Base-by-base conservation (phyloP, 768 basidiomycete species). In the Russula olivacea region DNA sequence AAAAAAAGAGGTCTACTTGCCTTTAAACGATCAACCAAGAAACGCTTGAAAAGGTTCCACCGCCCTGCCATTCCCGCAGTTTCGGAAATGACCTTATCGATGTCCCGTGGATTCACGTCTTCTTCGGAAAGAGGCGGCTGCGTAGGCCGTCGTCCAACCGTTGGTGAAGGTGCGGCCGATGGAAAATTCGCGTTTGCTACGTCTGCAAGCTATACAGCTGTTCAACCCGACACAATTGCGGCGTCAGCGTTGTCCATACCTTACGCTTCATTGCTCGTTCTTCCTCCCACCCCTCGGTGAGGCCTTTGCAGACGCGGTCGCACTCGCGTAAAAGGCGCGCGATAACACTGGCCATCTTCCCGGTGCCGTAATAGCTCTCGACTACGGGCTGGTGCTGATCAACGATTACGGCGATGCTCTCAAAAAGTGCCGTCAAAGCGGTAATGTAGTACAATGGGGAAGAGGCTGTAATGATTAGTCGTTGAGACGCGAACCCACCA, bases 311-410 rank as follows among this genome's bases (percentile, higher is more conserved):
- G 19, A 96, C 89, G 36, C 86, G 79, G 73, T 98, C 96, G 58
- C 90, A 91, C 71, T 98, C 95, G 61, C 86, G 83, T 53, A 97
- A 74, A 9, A 99, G 77, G 48, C 86, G 80, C 25, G 80, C 76
- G 2, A 94, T 82, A 14, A 96, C 93, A 40, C 75, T 81, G 47
- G 79, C 76, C 96, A 98, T 98, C 72, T 89, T 88, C 0, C 93
- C 90, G 10, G 73, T 68, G 0, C 97, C 97, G 69, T 99, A 99
- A 75, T 99, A 98, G 75, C 97, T 98, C 71, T 98, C 96, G 1
- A 99, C 95, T 5, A 99, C 85, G 2, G 93, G 91, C 68, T 97
- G 96, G 71, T 99, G 97, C 70, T 99, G 97, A 69, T 96, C 93
- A 23, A 99, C 87, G 66, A 99, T 93, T 79, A 92, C 84, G 0